These are phyloP conservation scores for Penicillium verrucosum DNA, from an alignment of 2,329 filamentous ascomycete genomes.

Conservation along the genomic window DNA sequence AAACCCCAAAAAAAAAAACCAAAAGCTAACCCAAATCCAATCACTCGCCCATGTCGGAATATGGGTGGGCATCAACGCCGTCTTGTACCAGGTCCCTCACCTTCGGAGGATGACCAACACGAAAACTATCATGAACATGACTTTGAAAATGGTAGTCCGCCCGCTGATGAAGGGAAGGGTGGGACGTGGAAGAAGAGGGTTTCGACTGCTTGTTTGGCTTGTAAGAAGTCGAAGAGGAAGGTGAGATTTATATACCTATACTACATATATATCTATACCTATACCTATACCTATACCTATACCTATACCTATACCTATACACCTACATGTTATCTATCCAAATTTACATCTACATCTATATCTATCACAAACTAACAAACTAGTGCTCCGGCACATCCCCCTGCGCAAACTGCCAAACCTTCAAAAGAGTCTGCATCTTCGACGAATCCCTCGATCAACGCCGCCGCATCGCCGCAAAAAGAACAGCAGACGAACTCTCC, in stretches of 20 bases:
- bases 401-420: conserved; percentile 39
- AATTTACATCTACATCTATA: background rate
- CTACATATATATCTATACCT: background rate
- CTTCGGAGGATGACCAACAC: conserved; percentile 4
- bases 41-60: background rate
- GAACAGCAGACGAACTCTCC: conserved; percentile 40
- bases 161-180: conserved; percentile 7
- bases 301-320: background rate
- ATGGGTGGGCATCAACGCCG: conserved; percentile 27
- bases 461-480: conserved; percentile 40
- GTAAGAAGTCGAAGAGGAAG: conserved; percentile 43
- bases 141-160: conserved; percentile 9
- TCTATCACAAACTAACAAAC: background rate
- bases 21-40: no score
- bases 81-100: conserved; percentile 26
- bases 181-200: conserved; percentile 36
- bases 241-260: conserved; percentile 10
- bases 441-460: conserved; percentile 59
- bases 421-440: conserved; percentile 47
- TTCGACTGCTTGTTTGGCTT: conserved; percentile 40
- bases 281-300: background rate
- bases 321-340: background rate
- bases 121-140: conserved; percentile 2
- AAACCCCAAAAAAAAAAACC: background rate
- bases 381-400: conserved; percentile 39